phyloP scores from a whole-genome alignment of 306 rosid species.

The Urtica urens region DNA sequence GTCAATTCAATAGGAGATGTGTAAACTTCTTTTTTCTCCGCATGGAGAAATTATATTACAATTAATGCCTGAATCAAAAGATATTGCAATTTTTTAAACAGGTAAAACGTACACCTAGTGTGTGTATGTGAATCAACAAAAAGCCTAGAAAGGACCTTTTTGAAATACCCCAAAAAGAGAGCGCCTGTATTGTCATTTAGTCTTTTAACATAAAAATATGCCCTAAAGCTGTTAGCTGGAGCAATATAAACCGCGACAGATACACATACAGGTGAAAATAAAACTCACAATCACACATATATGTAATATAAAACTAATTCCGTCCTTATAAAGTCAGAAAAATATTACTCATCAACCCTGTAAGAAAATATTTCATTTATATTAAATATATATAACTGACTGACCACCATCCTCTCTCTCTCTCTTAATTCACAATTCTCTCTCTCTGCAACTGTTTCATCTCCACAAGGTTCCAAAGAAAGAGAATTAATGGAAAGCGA shows the following conservation, averaged over 20 bases:
- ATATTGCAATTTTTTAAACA: too few species aligned
- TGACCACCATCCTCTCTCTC: slow-evolving; percentile 42
- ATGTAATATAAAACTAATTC: slow-evolving; percentile 17
- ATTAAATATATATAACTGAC: slow-evolving; percentile 29
- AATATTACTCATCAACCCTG: slow-evolving; percentile 14
- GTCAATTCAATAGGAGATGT: too few species aligned
- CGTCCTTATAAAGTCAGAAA: slow-evolving; percentile 23
- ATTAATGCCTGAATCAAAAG: too few species aligned
- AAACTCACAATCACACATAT: background rate
- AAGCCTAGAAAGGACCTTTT: slow-evolving; percentile 36
- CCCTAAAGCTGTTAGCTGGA: slow-evolving; percentile 38
- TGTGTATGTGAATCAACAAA: background rate
- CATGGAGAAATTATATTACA: too few species aligned
- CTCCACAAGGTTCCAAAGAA: slow-evolving; percentile 86
- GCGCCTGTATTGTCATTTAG: slow-evolving; percentile 45
- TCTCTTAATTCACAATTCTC: too few species aligned
- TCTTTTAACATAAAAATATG: slow-evolving; percentile 29
- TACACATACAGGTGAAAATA: too few species aligned
- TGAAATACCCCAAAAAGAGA: slow-evolving; percentile 43
- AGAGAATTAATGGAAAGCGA: slow-evolving; percentile 85
- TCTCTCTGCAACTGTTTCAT: slow-evolving; percentile 35
- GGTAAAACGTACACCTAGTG: too few species aligned
- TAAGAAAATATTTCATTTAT: slow-evolving; percentile 12
- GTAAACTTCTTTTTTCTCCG: too few species aligned
- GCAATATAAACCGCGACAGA: background rate